Base-by-base conservation (phyloP, 2,329 filamentous ascomycete species). In the Botrytis byssoidea region DNA sequence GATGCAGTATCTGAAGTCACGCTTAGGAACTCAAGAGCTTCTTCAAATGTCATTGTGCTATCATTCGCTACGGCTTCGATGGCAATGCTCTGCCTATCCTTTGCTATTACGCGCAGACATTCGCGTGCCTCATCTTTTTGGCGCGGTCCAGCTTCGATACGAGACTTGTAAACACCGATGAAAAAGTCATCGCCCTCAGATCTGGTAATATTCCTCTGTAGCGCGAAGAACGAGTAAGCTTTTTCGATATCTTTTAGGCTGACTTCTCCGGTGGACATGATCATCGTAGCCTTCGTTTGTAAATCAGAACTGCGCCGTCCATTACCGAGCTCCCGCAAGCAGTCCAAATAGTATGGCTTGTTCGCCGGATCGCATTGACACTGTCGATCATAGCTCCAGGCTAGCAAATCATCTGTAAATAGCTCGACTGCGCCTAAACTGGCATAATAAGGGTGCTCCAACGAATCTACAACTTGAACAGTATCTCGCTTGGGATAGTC, bases 371-470 rank as follows among this genome's bases (percentile, higher is more conserved):
- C 89, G 69, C 85, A 86, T 14, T 83, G 79, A 37, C 85, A 83
- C 81, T 93, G 91, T 48, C 87, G 85, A 37, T 88, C 84, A 79
- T 89, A 93, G 6, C 89, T 88, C 80, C 89, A 91, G 42, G 85
- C 82, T 29, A 93, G 82, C n/a, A 90, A 82, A 1, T 83, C 79
- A 78, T 92, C 89, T 8, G 88, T 85, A 80, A 92, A 92, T 78
- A 91, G 87, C 57, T 87, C 85, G 14, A 89, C 80, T 22, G 86
- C 86, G 35, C 91, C 91, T 35, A 93, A 83, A 75, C 89, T 88
- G 68, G 89, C 88, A 79, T 91, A 92, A 76, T 86, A 77, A 25
- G 81, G 81, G 70, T 82, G 81, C 61, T 81, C 80, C 60, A 77
- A 74, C 84, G 60, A 85, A 85, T 78, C 70, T n/a, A 59, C 18